A percentile compares a stretch with the other conserved stretches of the same genome.
Evolutionary conservation across 1,139 yeast genomes (phyloP).

Genomic region (Taphrina wiesneri): DNA sequence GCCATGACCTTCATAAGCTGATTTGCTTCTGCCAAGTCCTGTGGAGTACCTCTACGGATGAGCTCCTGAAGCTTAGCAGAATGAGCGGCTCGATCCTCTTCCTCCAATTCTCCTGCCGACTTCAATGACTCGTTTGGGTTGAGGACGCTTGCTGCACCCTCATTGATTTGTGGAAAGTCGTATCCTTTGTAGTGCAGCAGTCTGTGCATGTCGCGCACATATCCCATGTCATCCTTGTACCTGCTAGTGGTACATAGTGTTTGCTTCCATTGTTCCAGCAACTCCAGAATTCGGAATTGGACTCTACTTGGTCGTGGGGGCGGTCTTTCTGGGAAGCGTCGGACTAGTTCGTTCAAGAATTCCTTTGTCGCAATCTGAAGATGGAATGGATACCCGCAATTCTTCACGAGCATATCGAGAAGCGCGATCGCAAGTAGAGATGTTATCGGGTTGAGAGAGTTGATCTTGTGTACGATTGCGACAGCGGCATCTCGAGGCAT

Average conservation of each 20-base stretch:
- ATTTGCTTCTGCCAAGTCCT: constrained; percentile 93
- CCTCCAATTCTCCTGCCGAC: constrained; percentile 84
- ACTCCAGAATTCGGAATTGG: constrained; percentile 80
- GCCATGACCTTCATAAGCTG: constrained; percentile 97
- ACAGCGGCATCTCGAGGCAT: constrained; percentile 88
- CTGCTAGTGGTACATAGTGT: constrained; percentile 88
- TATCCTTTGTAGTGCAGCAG: constrained; percentile 75
- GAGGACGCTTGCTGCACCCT: constrained; percentile 89
- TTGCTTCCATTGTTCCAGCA: constrained; percentile 96
- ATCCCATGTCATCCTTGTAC: constrained; percentile 87
- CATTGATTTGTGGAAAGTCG: constrained; percentile 79
- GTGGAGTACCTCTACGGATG: constrained; percentile 92
- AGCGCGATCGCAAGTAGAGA: constrained; percentile 59
- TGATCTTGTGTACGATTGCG: constrained; percentile 80
- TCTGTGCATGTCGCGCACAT: constrained; percentile 94
- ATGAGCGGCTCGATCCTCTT: constrained; percentile 89
- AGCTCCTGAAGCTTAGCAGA: constrained; percentile 94
- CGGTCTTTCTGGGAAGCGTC: constrained; percentile 92
- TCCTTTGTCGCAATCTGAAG: constrained; percentile 93
- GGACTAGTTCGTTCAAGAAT: constrained; percentile 87
- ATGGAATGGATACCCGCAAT: constrained; percentile 97
- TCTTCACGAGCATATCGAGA: constrained; percentile 88
- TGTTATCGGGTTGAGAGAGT: constrained; percentile 81
- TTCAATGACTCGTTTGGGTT: constrained; percentile 85
- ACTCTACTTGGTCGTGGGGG: constrained; percentile 80